phyloP scores from a whole-genome alignment of 192 early-diverging fungal genomes.

The Chytriomyces sp. region DNA sequence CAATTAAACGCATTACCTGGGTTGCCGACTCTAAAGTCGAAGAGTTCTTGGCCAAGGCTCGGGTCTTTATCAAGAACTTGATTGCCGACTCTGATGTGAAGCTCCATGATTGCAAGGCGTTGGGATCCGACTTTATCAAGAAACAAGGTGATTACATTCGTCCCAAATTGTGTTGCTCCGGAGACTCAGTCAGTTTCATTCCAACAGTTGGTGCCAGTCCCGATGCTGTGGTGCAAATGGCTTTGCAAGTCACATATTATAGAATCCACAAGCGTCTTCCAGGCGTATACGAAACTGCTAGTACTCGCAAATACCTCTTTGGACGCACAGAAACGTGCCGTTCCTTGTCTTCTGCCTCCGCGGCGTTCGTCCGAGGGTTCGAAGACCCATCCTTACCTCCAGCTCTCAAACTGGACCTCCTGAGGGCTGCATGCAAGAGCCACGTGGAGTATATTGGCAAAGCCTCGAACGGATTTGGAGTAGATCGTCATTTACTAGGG shows the following conservation, averaged over 20 bases:
- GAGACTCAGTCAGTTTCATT: conserved; percentile 66
- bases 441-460: conserved; percentile 58
- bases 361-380: conserved; percentile 71
- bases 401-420: conserved; percentile 54
- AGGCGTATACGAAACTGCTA: conserved; percentile 84
- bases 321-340: conserved; percentile 89
- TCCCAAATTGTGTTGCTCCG: conserved; percentile 54
- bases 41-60: conserved; percentile 50
- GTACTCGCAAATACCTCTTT: conserved; percentile 75
- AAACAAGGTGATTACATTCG: conserved; percentile 52
- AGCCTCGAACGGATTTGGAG: conserved; percentile 67
- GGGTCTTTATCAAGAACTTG: conserved; percentile 50
- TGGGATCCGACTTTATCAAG: conserved; percentile 79
- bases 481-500: conserved; percentile 85
- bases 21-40: conserved; percentile 36
- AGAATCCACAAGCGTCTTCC: conserved; percentile 65
- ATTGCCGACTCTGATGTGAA: conserved; percentile 64
- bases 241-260: conserved; percentile 81
- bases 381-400: conserved; percentile 48
- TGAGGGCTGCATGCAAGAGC: conserved; percentile 63
- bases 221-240: conserved; percentile 88
- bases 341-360: conserved; percentile 70
- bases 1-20: conserved; percentile 38
- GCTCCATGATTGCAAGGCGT: conserved; percentile 67
- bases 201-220: conserved; percentile 55